Evolutionary conservation across 2,329 filamentous ascomycete genomes (phyloP).

Genomic region (Talaromyces islandicus): DNA sequence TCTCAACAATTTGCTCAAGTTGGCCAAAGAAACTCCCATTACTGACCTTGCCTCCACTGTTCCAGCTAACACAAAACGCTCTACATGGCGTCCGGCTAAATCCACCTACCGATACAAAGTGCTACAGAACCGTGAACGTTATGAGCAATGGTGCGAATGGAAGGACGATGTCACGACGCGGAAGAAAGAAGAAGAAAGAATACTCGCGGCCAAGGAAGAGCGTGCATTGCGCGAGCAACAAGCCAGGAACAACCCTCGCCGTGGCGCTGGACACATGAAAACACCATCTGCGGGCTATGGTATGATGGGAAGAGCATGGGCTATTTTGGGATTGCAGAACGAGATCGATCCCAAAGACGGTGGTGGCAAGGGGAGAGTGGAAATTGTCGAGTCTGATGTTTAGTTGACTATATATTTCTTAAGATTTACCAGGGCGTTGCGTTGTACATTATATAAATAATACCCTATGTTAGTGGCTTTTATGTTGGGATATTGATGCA

Average conservation of each 20-base stretch:
- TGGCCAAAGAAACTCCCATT: slow-evolving; percentile 36
- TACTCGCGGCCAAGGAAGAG: slow-evolving; percentile 28
- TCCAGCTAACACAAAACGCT: slow-evolving; percentile 20
- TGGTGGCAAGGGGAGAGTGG: slow-evolving; percentile 4
- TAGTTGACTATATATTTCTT: background rate
- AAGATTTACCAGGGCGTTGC: background rate
- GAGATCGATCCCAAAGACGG: slow-evolving; percentile 21
- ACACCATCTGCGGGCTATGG: slow-evolving; percentile 28
- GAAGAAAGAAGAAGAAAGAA: slow-evolving; percentile 30
- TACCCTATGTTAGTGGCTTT: background rate
- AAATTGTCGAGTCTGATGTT: slow-evolving; percentile 9
- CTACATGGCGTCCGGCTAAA: slow-evolving; percentile 36
- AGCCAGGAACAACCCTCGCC: slow-evolving; percentile 17
- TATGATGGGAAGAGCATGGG: slow-evolving; percentile 37
- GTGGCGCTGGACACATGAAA: slow-evolving; percentile 9
- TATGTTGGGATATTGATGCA: background rate
- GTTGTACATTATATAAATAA: background rate
- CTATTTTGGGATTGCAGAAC: slow-evolving; percentile 34
- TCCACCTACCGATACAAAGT: slow-evolving; percentile 39
- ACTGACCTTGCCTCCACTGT: slow-evolving; percentile 33
- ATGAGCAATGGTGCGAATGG: slow-evolving; percentile 42
- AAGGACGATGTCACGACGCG: slow-evolving; percentile 34
- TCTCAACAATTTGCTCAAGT: slow-evolving; percentile 35
- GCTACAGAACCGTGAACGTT: slow-evolving; percentile 40
- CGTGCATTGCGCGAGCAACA: slow-evolving; percentile 23